Evolutionary conservation across 192 early-diverging fungal species (phyloP).

Genomic region (Diversispora epigaea): DNA sequence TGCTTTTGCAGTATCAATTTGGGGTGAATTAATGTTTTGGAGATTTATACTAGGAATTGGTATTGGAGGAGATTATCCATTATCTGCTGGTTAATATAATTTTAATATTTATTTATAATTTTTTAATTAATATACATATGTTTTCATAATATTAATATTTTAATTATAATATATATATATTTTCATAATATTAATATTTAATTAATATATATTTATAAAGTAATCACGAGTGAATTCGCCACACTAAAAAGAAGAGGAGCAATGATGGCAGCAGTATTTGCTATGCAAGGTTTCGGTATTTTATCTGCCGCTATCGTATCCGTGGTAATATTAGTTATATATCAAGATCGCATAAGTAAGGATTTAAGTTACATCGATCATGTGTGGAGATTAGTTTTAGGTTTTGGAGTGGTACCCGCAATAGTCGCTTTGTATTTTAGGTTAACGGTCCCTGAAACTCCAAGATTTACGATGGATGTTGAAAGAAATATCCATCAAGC

Average conservation of each 20-base stretch:
- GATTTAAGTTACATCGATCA: conserved; percentile 72
- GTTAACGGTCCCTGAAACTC: conserved; percentile 80
- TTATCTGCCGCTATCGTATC: conserved; percentile 73
- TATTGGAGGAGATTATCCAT: conserved; percentile 96
- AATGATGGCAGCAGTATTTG: conserved; percentile 83
- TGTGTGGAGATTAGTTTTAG: conserved; percentile 86
- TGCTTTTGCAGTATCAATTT: conserved; percentile 64
- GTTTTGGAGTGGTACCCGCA: conserved; percentile 77
- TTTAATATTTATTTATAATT: neutral
- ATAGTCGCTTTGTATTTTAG: conserved; percentile 80
- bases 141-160: too few species aligned
- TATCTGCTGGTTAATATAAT: conserved; percentile 64
- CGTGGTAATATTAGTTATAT: conserved; percentile 62
- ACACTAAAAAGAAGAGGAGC: conserved; percentile 72
- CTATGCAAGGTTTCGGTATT: conserved; percentile 91
- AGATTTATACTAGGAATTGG: conserved; percentile 88
- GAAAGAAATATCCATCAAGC: conserved; percentile 52
- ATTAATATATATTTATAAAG: conserved; percentile 19
- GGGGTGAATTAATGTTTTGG: conserved; percentile 77
- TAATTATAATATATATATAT: too few species aligned
- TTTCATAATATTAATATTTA: too few species aligned
- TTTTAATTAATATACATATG: neutral
- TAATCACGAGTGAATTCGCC: conserved; percentile 90
- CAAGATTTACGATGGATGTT: conserved; percentile 70
- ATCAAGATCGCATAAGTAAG: conserved; percentile 43